phyloP scores from a whole-genome alignment of 2,329 filamentous ascomycete species.

The Scorias spongiosa region DNA sequence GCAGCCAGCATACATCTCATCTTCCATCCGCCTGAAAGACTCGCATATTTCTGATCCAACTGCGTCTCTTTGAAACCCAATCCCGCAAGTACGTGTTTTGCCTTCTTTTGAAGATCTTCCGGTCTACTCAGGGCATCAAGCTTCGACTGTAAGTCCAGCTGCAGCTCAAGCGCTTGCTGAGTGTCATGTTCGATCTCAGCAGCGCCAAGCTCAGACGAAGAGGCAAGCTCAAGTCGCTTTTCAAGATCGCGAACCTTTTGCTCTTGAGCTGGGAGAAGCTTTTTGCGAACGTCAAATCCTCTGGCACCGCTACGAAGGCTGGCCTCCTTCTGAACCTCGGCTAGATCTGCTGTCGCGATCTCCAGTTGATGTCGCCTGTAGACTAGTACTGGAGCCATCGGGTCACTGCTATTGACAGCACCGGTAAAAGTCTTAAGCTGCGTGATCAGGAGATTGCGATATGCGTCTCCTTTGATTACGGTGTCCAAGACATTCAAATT shows the following conservation, averaged over 20 bases:
- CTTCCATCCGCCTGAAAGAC: constrained; percentile 52
- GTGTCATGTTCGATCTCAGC: constrained; percentile 48
- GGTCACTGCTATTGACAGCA: constrained; percentile 1
- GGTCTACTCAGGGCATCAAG: constrained; percentile 1
- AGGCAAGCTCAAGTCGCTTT: constrained; percentile 16
- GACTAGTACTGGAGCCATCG: not conserved
- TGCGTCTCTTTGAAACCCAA: constrained; percentile 54
- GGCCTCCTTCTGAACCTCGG: constrained; percentile 40
- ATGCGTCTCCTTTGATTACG: constrained; percentile 10
- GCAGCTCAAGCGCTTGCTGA: constrained; percentile 52
- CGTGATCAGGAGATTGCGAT: constrained; percentile 7
- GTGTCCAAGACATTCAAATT: constrained; percentile 11
- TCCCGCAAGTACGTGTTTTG: constrained; percentile 50
- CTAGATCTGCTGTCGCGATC: constrained; percentile 6
- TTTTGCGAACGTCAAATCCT: constrained; percentile 60
- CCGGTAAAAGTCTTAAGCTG: constrained; percentile 6
- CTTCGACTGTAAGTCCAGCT: constrained; percentile 46
- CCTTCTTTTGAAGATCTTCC: constrained; percentile 38
- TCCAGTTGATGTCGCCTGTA: constrained; percentile 4
- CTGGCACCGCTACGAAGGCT: constrained; percentile 58
- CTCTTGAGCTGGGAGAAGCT: constrained; percentile 50
- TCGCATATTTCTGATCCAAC: constrained; percentile 44
- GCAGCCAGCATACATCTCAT: constrained; percentile 29
- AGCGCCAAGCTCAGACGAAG: constrained; percentile 28
- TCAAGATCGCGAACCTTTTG: constrained; percentile 39